A percentile compares a stretch with the other conserved stretches of the same genome.
Evolutionary conservation across 352 stramenopile genomes (phyloP).

Genomic region (Phytophthora cryptogea): DNA sequence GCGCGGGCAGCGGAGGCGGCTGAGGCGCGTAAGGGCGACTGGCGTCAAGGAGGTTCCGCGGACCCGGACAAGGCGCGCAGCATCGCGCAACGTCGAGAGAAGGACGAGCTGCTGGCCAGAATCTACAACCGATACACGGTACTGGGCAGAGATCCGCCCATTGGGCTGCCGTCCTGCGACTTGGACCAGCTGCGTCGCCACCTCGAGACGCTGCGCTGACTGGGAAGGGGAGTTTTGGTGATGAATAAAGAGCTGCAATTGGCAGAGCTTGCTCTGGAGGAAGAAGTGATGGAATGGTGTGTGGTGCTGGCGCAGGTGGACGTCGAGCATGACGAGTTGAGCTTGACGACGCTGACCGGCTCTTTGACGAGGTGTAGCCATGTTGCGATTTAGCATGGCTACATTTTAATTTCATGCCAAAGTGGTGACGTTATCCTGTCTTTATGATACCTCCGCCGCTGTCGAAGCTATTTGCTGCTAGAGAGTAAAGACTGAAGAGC

Average conservation of each 20-base stretch:
- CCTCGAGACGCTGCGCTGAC: constrained; percentile 68
- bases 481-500: not conserved
- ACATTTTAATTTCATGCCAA: not conserved
- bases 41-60: constrained; percentile 69
- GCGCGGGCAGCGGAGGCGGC: constrained; percentile 63
- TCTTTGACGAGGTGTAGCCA: constrained; percentile 8
- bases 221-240: not conserved
- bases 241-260: constrained; percentile 13
- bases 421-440: constrained; percentile 14
- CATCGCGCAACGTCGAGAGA: constrained; percentile 71
- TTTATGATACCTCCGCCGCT: constrained; percentile 10
- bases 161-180: constrained; percentile 80
- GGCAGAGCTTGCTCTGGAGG: constrained; percentile 1
- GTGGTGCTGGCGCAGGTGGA: not conserved
- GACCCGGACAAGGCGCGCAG: constrained; percentile 71
- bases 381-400: not conserved
- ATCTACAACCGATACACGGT: constrained; percentile 82
- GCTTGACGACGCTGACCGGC: not conserved
- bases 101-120: constrained; percentile 84
- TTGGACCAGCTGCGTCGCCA: constrained; percentile 78
- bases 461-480: constrained; percentile 1
- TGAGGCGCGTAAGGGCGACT: constrained; percentile 67
- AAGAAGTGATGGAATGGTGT: no score
- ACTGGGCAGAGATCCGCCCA: constrained; percentile 77
- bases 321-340: not conserved